A percentile compares a stretch with the other conserved stretches of the same genome.
These are phyloP conservation scores for Lepidium didymum DNA, from an alignment of 345 rosid species.

Conservation along the genomic window DNA sequence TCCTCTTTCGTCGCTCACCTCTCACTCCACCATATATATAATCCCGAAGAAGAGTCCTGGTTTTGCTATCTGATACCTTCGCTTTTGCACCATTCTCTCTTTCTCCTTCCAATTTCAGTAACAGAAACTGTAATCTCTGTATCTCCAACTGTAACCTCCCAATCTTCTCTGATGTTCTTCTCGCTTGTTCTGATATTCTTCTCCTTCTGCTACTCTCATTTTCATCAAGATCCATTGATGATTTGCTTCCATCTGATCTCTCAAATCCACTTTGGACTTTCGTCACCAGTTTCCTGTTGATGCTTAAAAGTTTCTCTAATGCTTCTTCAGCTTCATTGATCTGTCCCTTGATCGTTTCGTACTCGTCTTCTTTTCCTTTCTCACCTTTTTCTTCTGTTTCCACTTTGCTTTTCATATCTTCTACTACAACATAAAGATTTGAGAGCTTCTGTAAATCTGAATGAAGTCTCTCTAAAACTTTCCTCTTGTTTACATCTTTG, in stretches of 20 bases:
- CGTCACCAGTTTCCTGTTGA: slow-evolving; percentile 51
- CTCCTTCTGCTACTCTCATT: slow-evolving; percentile 37
- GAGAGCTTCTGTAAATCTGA: slow-evolving; percentile 84
- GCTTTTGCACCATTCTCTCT: slow-evolving; percentile 47
- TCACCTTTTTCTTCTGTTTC: slow-evolving; percentile 52
- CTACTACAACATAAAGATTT: slow-evolving; percentile 67
- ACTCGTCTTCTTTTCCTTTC: slow-evolving; percentile 60
- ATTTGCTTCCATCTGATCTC: slow-evolving; percentile 37
- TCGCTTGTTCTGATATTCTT: slow-evolving; percentile 64
- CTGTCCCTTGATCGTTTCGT: slow-evolving; percentile 63
- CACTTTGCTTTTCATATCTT: slow-evolving; percentile 74
- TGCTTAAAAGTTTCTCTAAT: slow-evolving; percentile 50
- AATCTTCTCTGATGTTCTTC: slow-evolving; percentile 76
- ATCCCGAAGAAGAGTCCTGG: slow-evolving; percentile 72
- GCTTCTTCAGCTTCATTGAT: slow-evolving; percentile 72
- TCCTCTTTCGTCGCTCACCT: slow-evolving; percentile 38
- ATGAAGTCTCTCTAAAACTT: slow-evolving; percentile 79
- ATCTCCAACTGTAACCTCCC: slow-evolving; percentile 85
- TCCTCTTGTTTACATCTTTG: slow-evolving; percentile 52
- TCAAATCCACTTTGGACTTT: slow-evolving; percentile 42
- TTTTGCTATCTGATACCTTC: slow-evolving; percentile 38
- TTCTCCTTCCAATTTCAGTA: slow-evolving; percentile 64
- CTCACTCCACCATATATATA: slow-evolving; percentile 64
- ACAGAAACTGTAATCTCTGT: slow-evolving; percentile 73
- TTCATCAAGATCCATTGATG: slow-evolving; percentile 48